These are phyloP conservation scores for Amauroascus verrucosus DNA, from an alignment of 2,329 filamentous ascomycete genomes.

Conservation along the genomic window DNA sequence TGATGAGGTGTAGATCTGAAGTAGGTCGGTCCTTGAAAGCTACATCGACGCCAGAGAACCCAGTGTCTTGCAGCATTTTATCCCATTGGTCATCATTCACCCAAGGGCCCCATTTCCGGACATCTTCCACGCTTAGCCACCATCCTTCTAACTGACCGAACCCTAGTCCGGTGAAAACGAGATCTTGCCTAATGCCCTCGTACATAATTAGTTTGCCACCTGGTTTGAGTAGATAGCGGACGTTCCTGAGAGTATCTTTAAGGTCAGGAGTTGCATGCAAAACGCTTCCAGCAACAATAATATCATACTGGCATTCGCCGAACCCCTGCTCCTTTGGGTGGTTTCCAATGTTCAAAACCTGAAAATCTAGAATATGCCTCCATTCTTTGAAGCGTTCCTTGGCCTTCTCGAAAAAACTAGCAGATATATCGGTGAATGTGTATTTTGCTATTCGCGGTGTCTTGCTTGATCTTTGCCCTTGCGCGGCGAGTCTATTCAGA, in stretches of 20 bases:
- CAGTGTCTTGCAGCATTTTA: conserved; percentile 8
- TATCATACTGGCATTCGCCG: conserved; percentile 25
- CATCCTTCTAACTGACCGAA: conserved; percentile 20
- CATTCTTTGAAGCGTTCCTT: conserved; percentile 21
- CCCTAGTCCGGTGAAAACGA: conserved; percentile 14
- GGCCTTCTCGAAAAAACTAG: conserved; percentile 33
- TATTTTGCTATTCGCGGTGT: conserved; percentile 3
- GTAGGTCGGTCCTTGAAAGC: conserved; percentile 11
- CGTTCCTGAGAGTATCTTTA: conserved; percentile 25
- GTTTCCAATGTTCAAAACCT: conserved; percentile 27
- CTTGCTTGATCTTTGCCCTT: not conserved
- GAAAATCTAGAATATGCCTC: conserved; percentile 18
- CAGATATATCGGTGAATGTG: conserved; percentile 37
- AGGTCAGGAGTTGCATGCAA: conserved; percentile 30
- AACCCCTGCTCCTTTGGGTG: conserved; percentile 30
- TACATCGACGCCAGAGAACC: conserved; percentile 15
- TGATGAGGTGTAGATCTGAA: conserved; percentile 17
- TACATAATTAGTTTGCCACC: conserved; percentile 38
- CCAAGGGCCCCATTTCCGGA: conserved; percentile 13
- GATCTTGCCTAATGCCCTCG: conserved; percentile 26
- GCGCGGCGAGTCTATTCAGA: conserved; percentile 6
- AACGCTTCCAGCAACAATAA: conserved; percentile 32
- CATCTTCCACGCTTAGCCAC: conserved; percentile 20
- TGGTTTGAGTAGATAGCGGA: conserved; percentile 32
- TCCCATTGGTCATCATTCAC: conserved; percentile 12